These are phyloP conservation scores for Aegilops longissima DNA, from an alignment of 176 grass and related monocot species.

Conservation along the genomic window DNA sequence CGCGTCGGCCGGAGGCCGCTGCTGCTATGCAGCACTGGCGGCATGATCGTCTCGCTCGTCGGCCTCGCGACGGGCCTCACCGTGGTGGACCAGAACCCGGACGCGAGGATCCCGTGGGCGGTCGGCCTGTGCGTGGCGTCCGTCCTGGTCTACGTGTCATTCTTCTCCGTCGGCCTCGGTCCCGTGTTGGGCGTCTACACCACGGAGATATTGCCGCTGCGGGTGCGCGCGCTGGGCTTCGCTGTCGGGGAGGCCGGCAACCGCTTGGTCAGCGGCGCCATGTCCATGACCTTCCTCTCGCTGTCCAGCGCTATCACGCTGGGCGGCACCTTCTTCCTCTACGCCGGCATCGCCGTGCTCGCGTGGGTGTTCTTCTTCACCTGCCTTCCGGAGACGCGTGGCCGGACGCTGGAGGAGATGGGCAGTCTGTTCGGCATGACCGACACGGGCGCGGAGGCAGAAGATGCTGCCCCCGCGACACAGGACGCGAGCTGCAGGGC, in stretches of 20 bases:
- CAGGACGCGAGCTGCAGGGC: not conserved
- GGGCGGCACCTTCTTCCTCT: constrained; percentile 72
- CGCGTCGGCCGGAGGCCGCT: constrained; percentile 61
- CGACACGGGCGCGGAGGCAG: not conserved
- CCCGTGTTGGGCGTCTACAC: constrained; percentile 55
- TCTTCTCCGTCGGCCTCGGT: constrained; percentile 61
- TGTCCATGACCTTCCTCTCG: constrained; percentile 80
- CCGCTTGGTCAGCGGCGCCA: constrained; percentile 42
- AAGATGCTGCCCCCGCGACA: not conserved
- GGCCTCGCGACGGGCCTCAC: constrained; percentile 50
- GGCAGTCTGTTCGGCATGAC: constrained; percentile 48
- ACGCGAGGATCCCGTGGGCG: constrained; percentile 31
- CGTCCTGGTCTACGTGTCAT: constrained; percentile 43
- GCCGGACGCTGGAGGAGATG: constrained; percentile 59
- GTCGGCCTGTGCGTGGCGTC: constrained; percentile 47
- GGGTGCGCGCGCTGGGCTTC: constrained; percentile 55
- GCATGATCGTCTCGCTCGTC: constrained; percentile 36
- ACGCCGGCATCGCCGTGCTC: constrained; percentile 39
- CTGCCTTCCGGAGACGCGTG: constrained; percentile 54
- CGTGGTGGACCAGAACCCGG: constrained; percentile 23
- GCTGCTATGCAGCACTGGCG: constrained; percentile 46
- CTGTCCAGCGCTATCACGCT: constrained; percentile 61
- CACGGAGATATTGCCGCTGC: constrained; percentile 67
- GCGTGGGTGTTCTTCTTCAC: constrained; percentile 61
- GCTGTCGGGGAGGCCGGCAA: constrained; percentile 48